phyloP scores from a whole-genome alignment of 345 rosid genomes.

The Hibiscus tridactylites region DNA sequence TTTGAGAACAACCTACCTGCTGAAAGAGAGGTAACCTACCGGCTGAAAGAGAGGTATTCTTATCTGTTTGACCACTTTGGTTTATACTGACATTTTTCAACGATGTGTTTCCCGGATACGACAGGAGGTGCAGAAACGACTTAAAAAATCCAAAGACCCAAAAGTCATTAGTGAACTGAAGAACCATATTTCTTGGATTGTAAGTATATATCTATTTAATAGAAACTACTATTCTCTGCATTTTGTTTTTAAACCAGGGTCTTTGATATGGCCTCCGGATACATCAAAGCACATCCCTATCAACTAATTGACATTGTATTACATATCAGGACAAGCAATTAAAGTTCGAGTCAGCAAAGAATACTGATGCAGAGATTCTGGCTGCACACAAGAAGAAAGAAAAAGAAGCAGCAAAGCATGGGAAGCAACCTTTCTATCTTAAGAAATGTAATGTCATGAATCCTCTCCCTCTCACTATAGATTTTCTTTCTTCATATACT shows the following conservation, averaged over 20 bases:
- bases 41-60: slow-evolving; percentile 34
- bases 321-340: slow-evolving; percentile 57
- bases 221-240: background rate
- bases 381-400: slow-evolving; percentile 79
- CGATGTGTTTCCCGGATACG: background rate
- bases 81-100: background rate
- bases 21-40: slow-evolving; percentile 56
- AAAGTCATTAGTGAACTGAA: slow-evolving; percentile 32
- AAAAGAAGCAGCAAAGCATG: slow-evolving; percentile 79
- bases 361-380: slow-evolving; percentile 47
- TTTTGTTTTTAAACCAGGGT: background rate
- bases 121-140: slow-evolving; percentile 41
- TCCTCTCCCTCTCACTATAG: background rate
- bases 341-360: slow-evolving; percentile 55
- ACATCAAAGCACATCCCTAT: background rate
- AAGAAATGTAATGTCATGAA: slow-evolving; percentile 47
- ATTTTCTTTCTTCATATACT: background rate
- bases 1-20: slow-evolving; percentile 55
- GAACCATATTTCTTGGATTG: slow-evolving; percentile 39
- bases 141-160: slow-evolving; percentile 33
- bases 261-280: background rate
- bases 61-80: background rate
- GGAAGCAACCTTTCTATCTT: slow-evolving; percentile 75
- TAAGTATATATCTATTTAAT: slow-evolving; percentile 31
- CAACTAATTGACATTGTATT: background rate